Evolutionary conservation across 2,329 filamentous ascomycete species (phyloP).

Genomic region (Leptosphaerulina australis): DNA sequence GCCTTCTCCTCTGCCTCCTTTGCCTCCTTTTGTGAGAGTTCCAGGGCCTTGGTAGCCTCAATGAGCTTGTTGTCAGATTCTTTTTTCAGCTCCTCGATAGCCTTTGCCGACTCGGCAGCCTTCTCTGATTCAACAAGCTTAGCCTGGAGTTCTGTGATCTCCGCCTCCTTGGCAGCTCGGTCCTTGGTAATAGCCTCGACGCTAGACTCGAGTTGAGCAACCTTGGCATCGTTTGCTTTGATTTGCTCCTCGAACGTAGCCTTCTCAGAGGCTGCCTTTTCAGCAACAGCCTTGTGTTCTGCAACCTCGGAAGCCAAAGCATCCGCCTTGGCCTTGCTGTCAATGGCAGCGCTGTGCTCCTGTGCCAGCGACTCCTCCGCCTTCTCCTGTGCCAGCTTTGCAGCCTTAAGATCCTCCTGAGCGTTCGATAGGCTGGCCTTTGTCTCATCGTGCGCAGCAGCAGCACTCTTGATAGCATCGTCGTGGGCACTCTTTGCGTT

Average conservation of each 20-base stretch:
- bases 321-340: constrained; percentile 21
- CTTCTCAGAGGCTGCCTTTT: constrained; percentile 32
- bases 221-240: constrained; percentile 31
- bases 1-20: constrained; percentile 18
- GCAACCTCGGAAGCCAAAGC: constrained; percentile 26
- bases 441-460: constrained; percentile 18
- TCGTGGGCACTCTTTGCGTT: constrained; percentile 13
- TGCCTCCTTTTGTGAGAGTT: constrained; percentile 18
- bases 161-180: constrained; percentile 23
- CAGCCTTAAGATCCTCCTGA: constrained; percentile 21
- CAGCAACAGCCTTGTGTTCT: constrained; percentile 31
- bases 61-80: constrained; percentile 17
- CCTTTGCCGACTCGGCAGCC: constrained; percentile 21
- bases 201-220: constrained; percentile 29
- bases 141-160: constrained; percentile 26
- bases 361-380: constrained; percentile 20
- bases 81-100: constrained; percentile 26
- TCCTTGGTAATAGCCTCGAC: constrained; percentile 25
- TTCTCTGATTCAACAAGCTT: constrained; percentile 27
- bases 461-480: constrained; percentile 17
- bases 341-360: constrained; percentile 28
- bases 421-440: constrained; percentile 10
- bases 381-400: constrained; percentile 16
- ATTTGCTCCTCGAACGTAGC: constrained; percentile 32
- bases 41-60: constrained; percentile 16